Evolutionary conservation across 2,329 filamentous ascomycete genomes (phyloP).

Genomic region (Talaromyces sp.): DNA sequence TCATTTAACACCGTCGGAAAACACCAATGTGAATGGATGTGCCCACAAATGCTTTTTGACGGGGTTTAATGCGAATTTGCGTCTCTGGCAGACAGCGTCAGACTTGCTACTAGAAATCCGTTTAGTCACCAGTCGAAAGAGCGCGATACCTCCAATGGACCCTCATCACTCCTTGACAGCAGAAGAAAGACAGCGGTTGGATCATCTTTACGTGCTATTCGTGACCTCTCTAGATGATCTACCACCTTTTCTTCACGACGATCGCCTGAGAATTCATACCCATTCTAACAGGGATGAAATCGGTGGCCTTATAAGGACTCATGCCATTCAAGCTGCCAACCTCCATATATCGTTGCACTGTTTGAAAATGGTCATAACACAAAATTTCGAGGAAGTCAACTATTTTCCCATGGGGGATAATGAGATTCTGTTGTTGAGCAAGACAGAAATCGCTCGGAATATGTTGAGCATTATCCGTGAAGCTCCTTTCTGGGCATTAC

Average conservation of each 20-base stretch:
- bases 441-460: constrained; percentile 45
- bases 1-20: background rate
- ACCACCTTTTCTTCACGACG: constrained; percentile 34
- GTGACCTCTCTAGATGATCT: constrained; percentile 42
- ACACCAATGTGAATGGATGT: background rate
- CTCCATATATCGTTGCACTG: constrained; percentile 33
- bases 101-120: background rate
- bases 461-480: constrained; percentile 42
- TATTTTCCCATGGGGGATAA: constrained; percentile 12
- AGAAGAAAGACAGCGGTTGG: constrained; percentile 32
- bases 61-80: background rate
- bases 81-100: background rate
- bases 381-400: constrained; percentile 25
- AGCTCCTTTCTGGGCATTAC: constrained; percentile 39
- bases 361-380: constrained; percentile 40
- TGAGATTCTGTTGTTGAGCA: constrained; percentile 25
- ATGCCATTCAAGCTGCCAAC: constrained; percentile 42
- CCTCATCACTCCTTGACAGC: constrained; percentile 10
- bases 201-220: constrained; percentile 39
- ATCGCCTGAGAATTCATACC: constrained; percentile 17
- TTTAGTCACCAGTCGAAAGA: background rate
- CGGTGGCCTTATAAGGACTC: constrained; percentile 23
- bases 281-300: background rate
- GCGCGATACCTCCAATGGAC: background rate
- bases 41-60: background rate